These are phyloP conservation scores for Tritrichomonas musculus DNA, from an alignment of 208 protist species.

Conservation along the genomic window DNA sequence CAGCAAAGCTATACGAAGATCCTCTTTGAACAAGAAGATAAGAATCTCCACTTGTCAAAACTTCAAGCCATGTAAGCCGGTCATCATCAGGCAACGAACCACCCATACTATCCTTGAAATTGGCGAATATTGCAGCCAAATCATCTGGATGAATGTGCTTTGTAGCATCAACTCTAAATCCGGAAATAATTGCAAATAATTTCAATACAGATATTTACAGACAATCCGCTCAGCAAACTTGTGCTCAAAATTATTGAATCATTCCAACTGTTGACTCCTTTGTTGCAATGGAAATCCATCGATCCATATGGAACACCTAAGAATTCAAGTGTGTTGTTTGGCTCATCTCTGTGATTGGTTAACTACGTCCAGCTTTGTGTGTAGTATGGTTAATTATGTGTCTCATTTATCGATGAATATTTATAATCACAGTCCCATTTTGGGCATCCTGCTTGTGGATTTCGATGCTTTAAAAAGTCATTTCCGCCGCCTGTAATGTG, in stretches of 20 bases:
- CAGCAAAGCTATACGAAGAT: too few relatives aligned
- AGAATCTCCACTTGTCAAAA: constrained; percentile 61
- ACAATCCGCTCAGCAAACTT: constrained; percentile 56
- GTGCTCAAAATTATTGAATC: constrained; percentile 56
- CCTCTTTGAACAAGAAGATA: too few relatives aligned
- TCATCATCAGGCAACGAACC: constrained; percentile 55
- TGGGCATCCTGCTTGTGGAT: constrained; percentile 42
- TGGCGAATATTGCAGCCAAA: constrained; percentile 55
- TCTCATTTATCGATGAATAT: neutral
- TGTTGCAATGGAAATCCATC: constrained; percentile 62
- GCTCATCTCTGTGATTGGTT: constrained; percentile 44
- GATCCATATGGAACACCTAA: constrained; percentile 56
- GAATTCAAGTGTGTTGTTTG: constrained; percentile 50
- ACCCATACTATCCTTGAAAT: constrained; percentile 52
- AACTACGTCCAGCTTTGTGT: constrained; percentile 50
- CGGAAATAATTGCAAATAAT: constrained; percentile 46
- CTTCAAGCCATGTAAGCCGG: constrained; percentile 57
- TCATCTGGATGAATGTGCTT: constrained; percentile 61
- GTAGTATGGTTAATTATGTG: constrained; percentile 50
- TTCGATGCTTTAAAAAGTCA: constrained; percentile 52
- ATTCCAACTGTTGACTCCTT: constrained; percentile 57
- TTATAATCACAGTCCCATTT: constrained; percentile 50
- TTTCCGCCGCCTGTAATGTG: constrained; percentile 62
- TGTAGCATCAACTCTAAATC: constrained; percentile 56
- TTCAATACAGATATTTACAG: constrained; percentile 57